Conservation (phyloP, 345 rosid genomes). For the Eucalyptus sp. region DNA sequence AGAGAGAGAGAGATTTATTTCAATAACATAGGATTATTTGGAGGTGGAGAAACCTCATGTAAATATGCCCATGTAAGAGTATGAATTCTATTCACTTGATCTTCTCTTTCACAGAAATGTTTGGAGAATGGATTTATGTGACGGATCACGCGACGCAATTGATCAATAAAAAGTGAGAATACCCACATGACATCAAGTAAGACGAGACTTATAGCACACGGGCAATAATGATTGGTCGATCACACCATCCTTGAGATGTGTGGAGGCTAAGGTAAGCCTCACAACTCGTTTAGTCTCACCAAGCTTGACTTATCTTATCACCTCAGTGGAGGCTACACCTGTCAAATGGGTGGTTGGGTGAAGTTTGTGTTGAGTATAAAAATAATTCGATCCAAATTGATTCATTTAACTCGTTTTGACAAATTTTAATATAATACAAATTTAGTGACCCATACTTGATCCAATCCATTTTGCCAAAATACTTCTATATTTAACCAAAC, state of each 20-base stretch:
- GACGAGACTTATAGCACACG: neutral
- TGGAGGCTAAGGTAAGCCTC: neutral
- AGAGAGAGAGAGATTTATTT: neutral
- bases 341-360: too few species aligned
- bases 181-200: neutral
- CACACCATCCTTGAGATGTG: neutral
- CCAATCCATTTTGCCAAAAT: rapidly evolving
- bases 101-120: neutral
- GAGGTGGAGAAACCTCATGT: neutral
- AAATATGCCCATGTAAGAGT: neutral
- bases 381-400: too few species aligned
- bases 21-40: neutral
- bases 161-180: neutral
- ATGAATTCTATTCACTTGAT: neutral
- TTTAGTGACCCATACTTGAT: rapidly evolving
- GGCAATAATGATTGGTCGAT: neutral
- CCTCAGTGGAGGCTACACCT: neutral
- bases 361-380: rapidly evolving
- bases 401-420: neutral
- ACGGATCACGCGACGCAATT: rapidly evolving
- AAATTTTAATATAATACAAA: rapidly evolving
- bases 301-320: neutral
- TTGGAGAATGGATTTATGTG: neutral
- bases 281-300: neutral
- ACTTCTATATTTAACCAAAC: too few species aligned